Conservation (phyloP, 1,139 yeast species). For the Suhomyces atakaporum region DNA sequence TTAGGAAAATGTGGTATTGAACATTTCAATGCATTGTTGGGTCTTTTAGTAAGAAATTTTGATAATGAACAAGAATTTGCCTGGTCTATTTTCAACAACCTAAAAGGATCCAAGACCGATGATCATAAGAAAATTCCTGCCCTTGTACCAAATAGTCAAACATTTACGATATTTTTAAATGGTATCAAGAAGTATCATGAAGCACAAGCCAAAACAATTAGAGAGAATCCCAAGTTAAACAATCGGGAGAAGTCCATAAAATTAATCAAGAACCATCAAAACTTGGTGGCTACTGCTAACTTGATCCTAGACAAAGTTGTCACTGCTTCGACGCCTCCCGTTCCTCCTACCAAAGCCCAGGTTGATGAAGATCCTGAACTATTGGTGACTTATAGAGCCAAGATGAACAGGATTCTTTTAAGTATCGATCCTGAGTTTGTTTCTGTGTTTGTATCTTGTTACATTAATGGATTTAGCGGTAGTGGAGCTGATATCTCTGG, state of each 20-base stretch:
- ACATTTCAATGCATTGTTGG: slow-evolving; percentile 43
- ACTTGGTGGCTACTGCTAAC: slow-evolving; percentile 31
- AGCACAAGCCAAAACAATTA: slow-evolving; percentile 20
- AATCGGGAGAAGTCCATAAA: slow-evolving; percentile 23
- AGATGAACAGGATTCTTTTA: slow-evolving; percentile 22
- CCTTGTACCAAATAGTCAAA: slow-evolving; percentile 36
- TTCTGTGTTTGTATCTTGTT: slow-evolving; percentile 33
- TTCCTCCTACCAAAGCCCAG: slow-evolving; percentile 33
- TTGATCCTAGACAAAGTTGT: slow-evolving; percentile 31
- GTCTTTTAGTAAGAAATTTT: slow-evolving; percentile 38
- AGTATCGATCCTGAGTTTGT: slow-evolving; percentile 37
- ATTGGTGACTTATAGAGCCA: slow-evolving; percentile 22
- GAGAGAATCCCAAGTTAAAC: slow-evolving; percentile 18
- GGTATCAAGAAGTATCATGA: slow-evolving; percentile 34
- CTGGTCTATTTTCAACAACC: slow-evolving; percentile 42
- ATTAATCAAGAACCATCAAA: slow-evolving; percentile 33
- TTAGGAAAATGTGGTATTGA: slow-evolving; percentile 23
- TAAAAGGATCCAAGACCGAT: slow-evolving; percentile 21
- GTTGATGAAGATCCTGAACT: slow-evolving; percentile 23
- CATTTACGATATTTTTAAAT: slow-evolving; percentile 43
- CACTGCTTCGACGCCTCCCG: slow-evolving; percentile 36
- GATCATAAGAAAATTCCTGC: slow-evolving; percentile 14
- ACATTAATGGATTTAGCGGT: slow-evolving; percentile 29
- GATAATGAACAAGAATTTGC: slow-evolving; percentile 35
- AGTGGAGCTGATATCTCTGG: slow-evolving; percentile 25